These are phyloP conservation scores for Fusarium coffeatum DNA, from an alignment of 2,329 filamentous ascomycete species.

Conservation along the genomic window DNA sequence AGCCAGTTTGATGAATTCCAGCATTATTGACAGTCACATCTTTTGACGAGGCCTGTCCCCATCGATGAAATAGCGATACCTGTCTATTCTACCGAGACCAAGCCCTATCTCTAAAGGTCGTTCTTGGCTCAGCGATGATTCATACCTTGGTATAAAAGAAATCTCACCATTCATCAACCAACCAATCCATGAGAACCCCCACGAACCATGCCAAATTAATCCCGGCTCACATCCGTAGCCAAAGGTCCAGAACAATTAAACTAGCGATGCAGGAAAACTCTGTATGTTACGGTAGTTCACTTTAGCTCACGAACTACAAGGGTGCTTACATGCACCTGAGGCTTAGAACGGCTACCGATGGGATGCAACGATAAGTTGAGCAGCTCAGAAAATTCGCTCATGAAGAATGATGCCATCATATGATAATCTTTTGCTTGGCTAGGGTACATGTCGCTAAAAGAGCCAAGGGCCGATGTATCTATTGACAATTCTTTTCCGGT, in stretches of 20 bases:
- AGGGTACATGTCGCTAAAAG: background rate
- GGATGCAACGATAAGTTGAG: slow-evolving; percentile 1
- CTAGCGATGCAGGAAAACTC: slow-evolving; percentile 10
- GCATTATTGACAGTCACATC: background rate
- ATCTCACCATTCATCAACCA: background rate
- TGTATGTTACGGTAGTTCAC: slow-evolving; percentile 2
- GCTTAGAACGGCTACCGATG: slow-evolving; percentile 33
- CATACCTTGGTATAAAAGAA: background rate
- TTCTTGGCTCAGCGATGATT: background rate
- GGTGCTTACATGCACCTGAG: slow-evolving; percentile 28
- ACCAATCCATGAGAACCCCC: background rate
- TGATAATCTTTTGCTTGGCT: slow-evolving; percentile 17
- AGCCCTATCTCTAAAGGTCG: background rate
- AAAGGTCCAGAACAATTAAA: slow-evolving; percentile 6
- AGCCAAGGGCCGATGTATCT: background rate
- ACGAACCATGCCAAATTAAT: slow-evolving; percentile 17
- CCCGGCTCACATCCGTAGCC: slow-evolving; percentile 9
- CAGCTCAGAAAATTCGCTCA: slow-evolving; percentile 35
- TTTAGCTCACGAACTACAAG: slow-evolving; percentile 27
- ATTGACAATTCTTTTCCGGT: background rate
- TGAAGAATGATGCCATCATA: slow-evolving; percentile 22
- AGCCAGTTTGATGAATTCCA: background rate
- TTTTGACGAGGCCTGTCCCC: too few relatives aligned
- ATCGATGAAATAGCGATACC: background rate
- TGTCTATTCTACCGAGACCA: background rate